These are phyloP conservation scores for Acrocalymma vagum DNA, from an alignment of 2,329 filamentous ascomycete genomes.

Conservation along the genomic window DNA sequence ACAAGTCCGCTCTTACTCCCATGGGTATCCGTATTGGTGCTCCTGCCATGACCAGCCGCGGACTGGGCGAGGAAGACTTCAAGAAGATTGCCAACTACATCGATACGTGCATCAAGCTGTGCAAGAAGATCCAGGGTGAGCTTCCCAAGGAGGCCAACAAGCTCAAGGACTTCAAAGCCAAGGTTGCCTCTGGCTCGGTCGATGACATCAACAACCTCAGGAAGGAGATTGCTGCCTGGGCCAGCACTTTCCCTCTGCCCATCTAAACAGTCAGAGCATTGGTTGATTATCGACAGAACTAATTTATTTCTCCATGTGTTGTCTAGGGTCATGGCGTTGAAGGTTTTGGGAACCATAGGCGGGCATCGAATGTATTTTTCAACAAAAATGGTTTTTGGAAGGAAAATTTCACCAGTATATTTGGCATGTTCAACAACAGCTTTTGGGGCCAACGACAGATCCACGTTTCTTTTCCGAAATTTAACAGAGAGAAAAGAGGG, in stretches of 20 bases:
- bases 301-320: slow-evolving; percentile 4
- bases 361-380: slow-evolving; percentile 32
- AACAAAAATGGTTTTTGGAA: slow-evolving; percentile 31
- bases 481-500: too few species aligned
- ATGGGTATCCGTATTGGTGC: slow-evolving; percentile 94
- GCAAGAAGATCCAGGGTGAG: slow-evolving; percentile 82
- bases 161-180: slow-evolving; percentile 99
- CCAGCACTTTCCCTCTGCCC: slow-evolving; percentile 89
- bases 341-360: slow-evolving; percentile 4
- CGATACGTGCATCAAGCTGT: slow-evolving; percentile 85
- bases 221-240: slow-evolving; percentile 91
- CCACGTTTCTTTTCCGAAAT: too few species aligned
- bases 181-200: slow-evolving; percentile 81
- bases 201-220: slow-evolving; percentile 83
- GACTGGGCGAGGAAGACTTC: slow-evolving; percentile 91
- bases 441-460: too few species aligned
- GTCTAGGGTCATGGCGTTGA: too few species aligned
- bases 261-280: slow-evolving; percentile 65
- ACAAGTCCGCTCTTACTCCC: slow-evolving; percentile 91
- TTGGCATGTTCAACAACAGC: slow-evolving; percentile 39
- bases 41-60: slow-evolving; percentile 96
- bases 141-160: slow-evolving; percentile 98
- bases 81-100: slow-evolving; percentile 83
- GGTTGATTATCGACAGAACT: too few species aligned
- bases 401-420: background rate